A percentile compares a stretch with the other conserved stretches of the same genome.
These are phyloP conservation scores for Sugiyamaella boreocaroliniensis DNA, from an alignment of 805 yeast genomes.

Conservation along the genomic window DNA sequence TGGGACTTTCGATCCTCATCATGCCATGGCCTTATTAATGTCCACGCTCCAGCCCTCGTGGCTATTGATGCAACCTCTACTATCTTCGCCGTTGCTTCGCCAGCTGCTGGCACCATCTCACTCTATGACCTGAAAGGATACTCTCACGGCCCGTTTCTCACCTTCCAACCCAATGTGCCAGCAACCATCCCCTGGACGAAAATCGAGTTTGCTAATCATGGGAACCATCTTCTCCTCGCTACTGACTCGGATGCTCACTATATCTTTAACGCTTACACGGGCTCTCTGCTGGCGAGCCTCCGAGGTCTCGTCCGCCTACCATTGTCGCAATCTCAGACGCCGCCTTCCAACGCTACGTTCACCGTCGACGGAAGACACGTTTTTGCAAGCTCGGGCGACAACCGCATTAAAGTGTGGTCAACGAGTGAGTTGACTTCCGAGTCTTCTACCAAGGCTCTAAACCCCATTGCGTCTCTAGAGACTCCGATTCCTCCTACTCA, in stretches of 20 bases:
- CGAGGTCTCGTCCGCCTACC: conserved; percentile 44
- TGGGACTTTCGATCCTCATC: conserved; percentile 70
- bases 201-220: conserved; percentile 74
- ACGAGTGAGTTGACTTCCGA: conserved; percentile 12
- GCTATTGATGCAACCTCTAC: conserved; percentile 82
- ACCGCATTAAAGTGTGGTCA: conserved; percentile 50
- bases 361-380: conserved; percentile 64
- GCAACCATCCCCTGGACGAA: conserved; percentile 44
- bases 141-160: conserved; percentile 51
- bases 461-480: conserved; percentile 22
- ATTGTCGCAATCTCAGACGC: conserved; percentile 34
- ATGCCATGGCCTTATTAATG: conserved; percentile 45
- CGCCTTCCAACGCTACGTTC: conserved; percentile 51
- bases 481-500: conserved; percentile 38
- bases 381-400: conserved; percentile 53
- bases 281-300: conserved; percentile 43
- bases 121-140: conserved; percentile 57
- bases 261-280: conserved; percentile 64
- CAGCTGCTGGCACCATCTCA: conserved; percentile 39
- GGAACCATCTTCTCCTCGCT: conserved; percentile 54
- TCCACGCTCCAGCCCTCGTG: conserved; percentile 48
- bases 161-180: conserved; percentile 35
- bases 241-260: conserved; percentile 52
- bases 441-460: conserved; percentile 14
- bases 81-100: conserved; percentile 64